These are phyloP conservation scores for Lagenidium sp. DNA, from an alignment of 352 stramenopile genomes.

Conservation along the genomic window DNA sequence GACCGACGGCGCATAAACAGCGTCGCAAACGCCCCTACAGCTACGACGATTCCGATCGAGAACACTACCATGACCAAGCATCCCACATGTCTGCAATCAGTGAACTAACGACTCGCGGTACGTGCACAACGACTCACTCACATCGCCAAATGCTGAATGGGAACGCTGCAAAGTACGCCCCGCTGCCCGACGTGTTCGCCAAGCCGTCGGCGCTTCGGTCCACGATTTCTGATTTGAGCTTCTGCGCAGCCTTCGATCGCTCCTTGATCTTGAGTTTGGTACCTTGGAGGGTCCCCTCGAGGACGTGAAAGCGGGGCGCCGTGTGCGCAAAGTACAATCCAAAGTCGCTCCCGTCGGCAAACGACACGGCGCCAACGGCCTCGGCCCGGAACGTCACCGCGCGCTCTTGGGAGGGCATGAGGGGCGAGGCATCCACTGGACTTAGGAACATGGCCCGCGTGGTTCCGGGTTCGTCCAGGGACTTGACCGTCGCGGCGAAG, in stretches of 20 bases:
- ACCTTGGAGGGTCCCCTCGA: slow-evolving; percentile 32
- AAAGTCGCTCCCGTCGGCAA: slow-evolving; percentile 19
- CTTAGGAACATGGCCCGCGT: background rate
- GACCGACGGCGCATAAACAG: slow-evolving; percentile 46
- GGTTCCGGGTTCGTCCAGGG: slow-evolving; percentile 1
- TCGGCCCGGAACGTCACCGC: slow-evolving; percentile 8
- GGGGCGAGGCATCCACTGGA: background rate
- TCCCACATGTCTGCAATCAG: no score
- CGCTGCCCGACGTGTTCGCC: slow-evolving; percentile 8
- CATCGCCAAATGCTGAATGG: slow-evolving; percentile 45
- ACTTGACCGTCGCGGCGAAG: slow-evolving; percentile 13
- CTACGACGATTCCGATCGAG: slow-evolving; percentile 35
- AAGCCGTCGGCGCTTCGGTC: slow-evolving; percentile 19
- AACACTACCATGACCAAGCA: slow-evolving; percentile 26
- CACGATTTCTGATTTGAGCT: slow-evolving; percentile 16
- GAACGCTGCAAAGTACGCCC: slow-evolving; percentile 27
- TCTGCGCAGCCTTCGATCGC: slow-evolving; percentile 13
- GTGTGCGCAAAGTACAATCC: slow-evolving; percentile 55
- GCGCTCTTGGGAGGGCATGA: slow-evolving; percentile 4
- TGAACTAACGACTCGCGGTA: no score
- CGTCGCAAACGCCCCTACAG: slow-evolving; percentile 33
- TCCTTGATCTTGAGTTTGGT: slow-evolving; percentile 18
- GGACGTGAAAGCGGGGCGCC: slow-evolving; percentile 37
- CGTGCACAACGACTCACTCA: slow-evolving; percentile 8
- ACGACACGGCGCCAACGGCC: slow-evolving; percentile 5